Conservation (phyloP, 83 land plant species). For the Diphasiastrum complanatum region DNA sequence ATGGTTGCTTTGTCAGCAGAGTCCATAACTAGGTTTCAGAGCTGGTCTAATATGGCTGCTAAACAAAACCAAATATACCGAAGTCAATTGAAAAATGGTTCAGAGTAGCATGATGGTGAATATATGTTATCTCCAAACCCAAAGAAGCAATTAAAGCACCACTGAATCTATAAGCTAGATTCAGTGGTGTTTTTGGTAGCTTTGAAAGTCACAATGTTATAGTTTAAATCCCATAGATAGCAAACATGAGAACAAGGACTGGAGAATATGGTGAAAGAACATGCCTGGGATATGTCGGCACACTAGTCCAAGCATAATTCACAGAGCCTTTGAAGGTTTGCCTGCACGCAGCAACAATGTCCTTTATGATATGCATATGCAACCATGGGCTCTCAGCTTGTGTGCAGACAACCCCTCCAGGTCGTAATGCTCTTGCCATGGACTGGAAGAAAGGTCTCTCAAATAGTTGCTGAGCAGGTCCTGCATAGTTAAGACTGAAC, state of each 20-base stretch:
- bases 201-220: background rate
- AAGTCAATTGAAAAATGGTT: no score
- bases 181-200: no score
- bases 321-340: slow-evolving; percentile 93
- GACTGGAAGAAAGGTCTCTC: slow-evolving; percentile 89
- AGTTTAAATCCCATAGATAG: no score
- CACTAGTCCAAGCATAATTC: slow-evolving; percentile 97
- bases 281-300: slow-evolving; percentile 95
- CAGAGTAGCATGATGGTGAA: no score
- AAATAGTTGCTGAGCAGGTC: slow-evolving; percentile 95
- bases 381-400: slow-evolving; percentile 99
- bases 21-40: no score
- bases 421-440: slow-evolving; percentile 79
- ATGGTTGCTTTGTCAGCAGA: no score
- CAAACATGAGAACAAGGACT: background rate
- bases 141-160: no score
- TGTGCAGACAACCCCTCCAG: slow-evolving; percentile 96
- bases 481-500: slow-evolving; percentile 30
- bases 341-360: slow-evolving; percentile 72
- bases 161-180: no score
- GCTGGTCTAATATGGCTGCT: no score
- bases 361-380: slow-evolving; percentile 92
- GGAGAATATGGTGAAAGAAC: background rate
- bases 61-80: no score
- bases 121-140: no score